Evolutionary conservation across 2,329 filamentous ascomycete species (phyloP).

Genomic region (Coniosporium tulheliwenetii): DNA sequence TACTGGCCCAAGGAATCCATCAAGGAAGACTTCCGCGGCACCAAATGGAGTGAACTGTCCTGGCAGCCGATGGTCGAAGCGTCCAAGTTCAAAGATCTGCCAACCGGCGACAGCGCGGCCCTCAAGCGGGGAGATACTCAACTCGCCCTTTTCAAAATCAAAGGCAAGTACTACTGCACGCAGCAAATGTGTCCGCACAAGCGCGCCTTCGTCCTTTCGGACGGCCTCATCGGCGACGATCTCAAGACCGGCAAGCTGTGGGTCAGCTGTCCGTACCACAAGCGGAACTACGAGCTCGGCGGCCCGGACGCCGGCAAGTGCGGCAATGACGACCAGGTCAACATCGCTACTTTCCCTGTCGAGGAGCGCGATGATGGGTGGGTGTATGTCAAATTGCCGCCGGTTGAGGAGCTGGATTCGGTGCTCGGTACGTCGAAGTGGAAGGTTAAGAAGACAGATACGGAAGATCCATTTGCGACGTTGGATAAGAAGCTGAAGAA

Average conservation of each 20-base stretch:
- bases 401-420: conserved; percentile 64
- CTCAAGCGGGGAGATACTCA: conserved; percentile 83
- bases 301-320: conserved; percentile 53
- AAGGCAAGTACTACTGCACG: conserved; percentile 65
- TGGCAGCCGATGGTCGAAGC: conserved; percentile 73
- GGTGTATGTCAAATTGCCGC: conserved; percentile 68
- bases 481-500: conserved; percentile 40
- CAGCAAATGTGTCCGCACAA: conserved; percentile 96
- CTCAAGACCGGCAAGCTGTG: conserved; percentile 48
- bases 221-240: conserved; percentile 66
- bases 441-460: conserved; percentile 61
- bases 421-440: conserved; percentile 65
- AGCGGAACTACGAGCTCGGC: conserved; percentile 70
- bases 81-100: conserved; percentile 50
- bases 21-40: conserved; percentile 56
- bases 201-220: conserved; percentile 74
- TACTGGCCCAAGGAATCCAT: conserved; percentile 60
- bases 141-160: conserved; percentile 71
- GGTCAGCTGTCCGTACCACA: conserved; percentile 79
- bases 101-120: conserved; percentile 59
- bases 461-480: conserved; percentile 36
- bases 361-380: conserved; percentile 62
- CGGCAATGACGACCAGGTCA: conserved; percentile 56
- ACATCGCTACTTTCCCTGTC: conserved; percentile 67
- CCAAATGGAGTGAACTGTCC: conserved; percentile 47